Conservation (phyloP, 805 yeast genomes). For the Metschnikowia borealis region DNA sequence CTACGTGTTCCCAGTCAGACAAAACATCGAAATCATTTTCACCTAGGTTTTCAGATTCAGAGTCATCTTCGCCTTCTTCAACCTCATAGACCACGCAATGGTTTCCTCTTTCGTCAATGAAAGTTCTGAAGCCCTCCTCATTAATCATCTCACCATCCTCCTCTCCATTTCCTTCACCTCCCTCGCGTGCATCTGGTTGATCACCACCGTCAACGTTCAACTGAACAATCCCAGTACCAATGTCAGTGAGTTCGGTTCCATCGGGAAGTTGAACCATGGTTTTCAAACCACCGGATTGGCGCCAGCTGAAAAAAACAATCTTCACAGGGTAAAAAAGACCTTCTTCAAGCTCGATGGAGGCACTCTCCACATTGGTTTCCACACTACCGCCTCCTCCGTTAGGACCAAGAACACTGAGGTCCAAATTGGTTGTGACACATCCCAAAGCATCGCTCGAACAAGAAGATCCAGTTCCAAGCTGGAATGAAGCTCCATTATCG, state of each 20-base stretch:
- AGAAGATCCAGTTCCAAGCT: not conserved
- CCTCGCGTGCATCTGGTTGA: no score
- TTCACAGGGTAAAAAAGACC: not conserved
- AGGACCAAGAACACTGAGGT: not conserved
- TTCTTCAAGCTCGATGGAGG: not conserved
- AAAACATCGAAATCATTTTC: no score
- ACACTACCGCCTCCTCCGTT: not conserved
- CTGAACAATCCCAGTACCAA: not conserved
- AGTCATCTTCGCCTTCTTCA: no score
- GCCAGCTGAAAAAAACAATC: not conserved
- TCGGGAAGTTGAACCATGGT: not conserved
- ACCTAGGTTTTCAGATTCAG: no score
- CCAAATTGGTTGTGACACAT: not conserved
- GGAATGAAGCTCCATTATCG: not conserved
- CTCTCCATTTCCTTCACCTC: no score
- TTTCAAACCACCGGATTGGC: not conserved
- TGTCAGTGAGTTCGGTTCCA: not conserved
- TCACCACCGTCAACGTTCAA: no score
- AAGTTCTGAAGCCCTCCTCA: no score
- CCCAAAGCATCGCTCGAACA: not conserved
- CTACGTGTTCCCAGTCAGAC: no score
- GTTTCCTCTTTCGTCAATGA: no score
- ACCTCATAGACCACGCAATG: no score
- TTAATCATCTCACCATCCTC: no score
- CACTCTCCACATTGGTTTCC: not conserved